Base-by-base conservation (phyloP, 2,329 filamentous ascomycete species). In the Cadophora luteo-olivacea region DNA sequence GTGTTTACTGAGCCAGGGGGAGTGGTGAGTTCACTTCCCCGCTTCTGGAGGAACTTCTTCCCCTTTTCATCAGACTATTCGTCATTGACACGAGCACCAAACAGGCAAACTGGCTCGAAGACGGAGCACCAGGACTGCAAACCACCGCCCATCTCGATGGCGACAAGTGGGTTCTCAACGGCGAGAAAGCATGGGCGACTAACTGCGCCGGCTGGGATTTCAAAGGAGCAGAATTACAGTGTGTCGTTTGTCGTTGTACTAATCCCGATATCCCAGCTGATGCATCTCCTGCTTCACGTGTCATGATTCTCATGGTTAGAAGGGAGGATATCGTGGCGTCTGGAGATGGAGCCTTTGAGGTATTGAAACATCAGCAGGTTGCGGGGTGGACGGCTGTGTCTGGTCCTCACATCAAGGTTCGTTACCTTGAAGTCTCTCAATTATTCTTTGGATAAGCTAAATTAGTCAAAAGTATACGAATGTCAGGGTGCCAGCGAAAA, bases 171-270 rank as follows among this genome's bases (percentile, higher is more conserved):
- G 73, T 86, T 4, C 71, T 87, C 25, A 82, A 82, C 70, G 85
- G 85, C 3, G 85, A 87, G 71, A 86, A 87, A 80, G 80, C 81
- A 38, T 87, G 85, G 84, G 82, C 85, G 6, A 85, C 84, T 0
- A 87, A 86, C 72, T 81, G 79, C 60, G 81, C 80, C 0, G 84
- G 85, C n/a, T 87, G 84, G 84, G 84, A 87, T 65, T 79, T 80
- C 55, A 78, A 78, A 63, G 85, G 85, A 7, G 82, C 84, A 0
- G 83, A 86, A 48, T 76, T 87, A 0, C 78, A 81, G 61, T 86
- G 84, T 67, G 80, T 87, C 3, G 81, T 85, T 4, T 86, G 84
- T 73, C 82, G 84, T 3, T 68, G 29, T 69, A 33, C 62, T 65
- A 24, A 66, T 69, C 25, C 67, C 61, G 63, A 38, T 67, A 57